Evolutionary conservation across 2,329 filamentous ascomycete species (phyloP), one percentile per base, ranked within the genome.

Genomic region (Ophiosphaerella korrae): DNA sequence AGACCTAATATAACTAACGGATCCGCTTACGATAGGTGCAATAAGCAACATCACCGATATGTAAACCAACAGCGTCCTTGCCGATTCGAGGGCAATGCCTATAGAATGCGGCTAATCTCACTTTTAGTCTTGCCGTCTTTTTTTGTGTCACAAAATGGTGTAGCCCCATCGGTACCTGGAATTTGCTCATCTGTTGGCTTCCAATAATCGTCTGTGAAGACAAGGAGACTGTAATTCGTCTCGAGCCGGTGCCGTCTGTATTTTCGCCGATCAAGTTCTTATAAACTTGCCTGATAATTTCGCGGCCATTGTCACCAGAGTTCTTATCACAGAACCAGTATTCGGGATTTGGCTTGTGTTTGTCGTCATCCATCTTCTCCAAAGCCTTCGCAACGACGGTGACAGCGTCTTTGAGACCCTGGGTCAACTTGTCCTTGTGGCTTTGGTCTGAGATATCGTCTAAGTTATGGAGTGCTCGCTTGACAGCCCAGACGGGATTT

Each of bases 351-450:
- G 34, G 32, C 14, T 42, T 37, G 42, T 50, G 36, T n/a, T 42
- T 41, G 23, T 38, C 46, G 21, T 50, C 51, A 39, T 43, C 46
- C 46, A 53, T 53, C 39, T 50, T 47, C 31, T 54, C 43, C 12
- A 54, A 44, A 18, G 38, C 23, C 40, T 53, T 53, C 14, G 51
- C 51, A 16, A 46, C 51, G 16, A 53, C 40, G 18, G 46, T 53
- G 42, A 50, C 42, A 7, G 46, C 51, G 32, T 53, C 46, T 43
- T 53, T 53, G 42, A 42, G 51, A 12, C 51, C 51, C 36, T 50
- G 42, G 23, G 46, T 53, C 12, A 53, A 34, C 24, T 50, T 53
- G 33, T 53, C 51, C 37, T 53, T 53, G 7, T 39, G 51, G 29
- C 34, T 33, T 36, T 47, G 46, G 29, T 53, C 46, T 5, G 32